Evolutionary conservation across 768 basidiomycete species (phyloP).

Genomic region (Termitomyces titanicus): DNA sequence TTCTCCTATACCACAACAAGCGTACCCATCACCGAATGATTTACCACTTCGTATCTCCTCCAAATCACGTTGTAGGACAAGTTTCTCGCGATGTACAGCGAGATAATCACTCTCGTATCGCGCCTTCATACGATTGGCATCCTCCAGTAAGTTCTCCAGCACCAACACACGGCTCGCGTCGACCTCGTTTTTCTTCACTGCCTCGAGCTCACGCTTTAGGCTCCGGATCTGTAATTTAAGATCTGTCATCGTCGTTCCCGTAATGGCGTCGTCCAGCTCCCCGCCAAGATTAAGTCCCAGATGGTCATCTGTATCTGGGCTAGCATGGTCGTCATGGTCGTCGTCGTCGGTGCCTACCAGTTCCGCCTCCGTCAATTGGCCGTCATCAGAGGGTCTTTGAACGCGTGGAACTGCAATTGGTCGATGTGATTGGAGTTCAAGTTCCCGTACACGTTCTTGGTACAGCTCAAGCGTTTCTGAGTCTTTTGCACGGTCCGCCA

Average conservation of each 20-base stretch:
- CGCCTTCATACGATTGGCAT: conserved; percentile 86
- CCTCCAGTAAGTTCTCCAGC: conserved; percentile 88
- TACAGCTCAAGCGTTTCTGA: conserved; percentile 84
- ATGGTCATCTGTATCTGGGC: conserved; percentile 33
- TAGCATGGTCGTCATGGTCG: conserved; percentile 5
- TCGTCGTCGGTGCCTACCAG: conserved; percentile 23
- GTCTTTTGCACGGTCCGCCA: conserved; percentile 72
- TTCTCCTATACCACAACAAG: conserved; percentile 3
- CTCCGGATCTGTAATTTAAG: conserved; percentile 84
- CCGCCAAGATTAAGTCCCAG: conserved; percentile 64
- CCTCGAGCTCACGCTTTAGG: conserved; percentile 77
- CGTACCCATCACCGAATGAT: conserved; percentile 76
- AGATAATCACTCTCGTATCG: conserved; percentile 89
- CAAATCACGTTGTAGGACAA: conserved; percentile 74
- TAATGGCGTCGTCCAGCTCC: conserved; percentile 84
- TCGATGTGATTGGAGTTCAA: conserved; percentile 67
- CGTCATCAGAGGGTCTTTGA: conserved; percentile 9
- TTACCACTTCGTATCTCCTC: conserved; percentile 92
- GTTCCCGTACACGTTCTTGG: conserved; percentile 86
- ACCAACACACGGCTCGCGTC: conserved; percentile 77
- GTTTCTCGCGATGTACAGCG: conserved; percentile 75
- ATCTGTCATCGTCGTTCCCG: conserved; percentile 87
- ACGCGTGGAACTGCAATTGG: conserved; percentile 29
- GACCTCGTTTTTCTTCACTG: conserved; percentile 67
- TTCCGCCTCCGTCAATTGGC: conserved; percentile 25